Conservation (phyloP, 306 rosid genomes). For the Vigna mungo region DNA sequence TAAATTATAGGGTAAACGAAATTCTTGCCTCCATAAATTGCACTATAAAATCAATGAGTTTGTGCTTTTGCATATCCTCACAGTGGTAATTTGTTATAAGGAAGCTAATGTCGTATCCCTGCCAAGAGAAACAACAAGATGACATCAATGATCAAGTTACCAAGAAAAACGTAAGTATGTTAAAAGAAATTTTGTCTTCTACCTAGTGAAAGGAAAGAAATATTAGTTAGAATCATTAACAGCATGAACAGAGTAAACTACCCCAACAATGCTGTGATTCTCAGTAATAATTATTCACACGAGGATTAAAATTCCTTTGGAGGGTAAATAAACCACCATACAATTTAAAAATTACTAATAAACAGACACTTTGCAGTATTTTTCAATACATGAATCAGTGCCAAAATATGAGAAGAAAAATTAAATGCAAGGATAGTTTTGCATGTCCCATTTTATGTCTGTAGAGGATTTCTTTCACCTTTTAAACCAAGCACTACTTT, state of each 20-base stretch:
- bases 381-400: conserved; percentile 8
- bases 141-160: conserved; percentile 18
- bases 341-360: not conserved
- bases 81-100: conserved; percentile 95
- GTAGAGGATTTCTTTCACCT: conserved; percentile 25
- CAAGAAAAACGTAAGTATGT: not conserved
- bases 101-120: conserved; percentile 99
- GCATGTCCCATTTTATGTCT: conserved; percentile 23
- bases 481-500: not conserved
- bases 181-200: conserved; percentile 16
- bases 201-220: conserved; percentile 11
- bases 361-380: not conserved
- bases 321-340: conserved; percentile 20
- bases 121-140: conserved; percentile 48
- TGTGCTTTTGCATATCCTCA: conserved; percentile 96
- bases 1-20: conserved; percentile 42
- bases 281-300: not conserved
- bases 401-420: not conserved
- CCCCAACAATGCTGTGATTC: conserved; percentile 11
- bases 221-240: not conserved
- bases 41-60: conserved; percentile 94
- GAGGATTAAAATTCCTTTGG: conserved; percentile 26
- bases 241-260: conserved; percentile 3
- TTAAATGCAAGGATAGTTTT: not conserved
- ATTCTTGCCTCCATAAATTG: conserved; percentile 97